These are phyloP conservation scores for Austroboletus niveus DNA, from an alignment of 1,284 basidiomycete species.

Conservation along the genomic window DNA sequence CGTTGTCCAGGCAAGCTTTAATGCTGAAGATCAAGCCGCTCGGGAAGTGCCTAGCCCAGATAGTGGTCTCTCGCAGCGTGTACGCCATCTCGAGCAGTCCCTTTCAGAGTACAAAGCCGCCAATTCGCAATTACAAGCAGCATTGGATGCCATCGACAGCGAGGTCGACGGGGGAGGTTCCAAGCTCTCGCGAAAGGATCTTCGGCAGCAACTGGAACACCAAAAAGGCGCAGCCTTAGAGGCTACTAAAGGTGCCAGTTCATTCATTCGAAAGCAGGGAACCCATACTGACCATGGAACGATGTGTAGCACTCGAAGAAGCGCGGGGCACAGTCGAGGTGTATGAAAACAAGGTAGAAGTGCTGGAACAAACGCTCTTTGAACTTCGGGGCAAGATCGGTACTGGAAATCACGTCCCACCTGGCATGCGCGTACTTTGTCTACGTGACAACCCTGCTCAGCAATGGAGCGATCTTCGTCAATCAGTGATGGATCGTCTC, in stretches of 20 bases:
- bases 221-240: constrained; percentile 39
- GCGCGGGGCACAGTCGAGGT: constrained; percentile 36
- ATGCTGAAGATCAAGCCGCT: constrained; percentile 46
- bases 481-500: constrained; percentile 65
- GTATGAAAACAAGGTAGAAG: constrained; percentile 54
- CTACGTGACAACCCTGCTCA: constrained; percentile 75
- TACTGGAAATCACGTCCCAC: constrained; percentile 74
- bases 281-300: background rate
- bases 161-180: constrained; percentile 29
- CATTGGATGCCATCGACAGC: constrained; percentile 42
- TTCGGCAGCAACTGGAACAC: constrained; percentile 42
- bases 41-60: constrained; percentile 19
- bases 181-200: constrained; percentile 33
- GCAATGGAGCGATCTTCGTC: constrained; percentile 67
- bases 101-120: constrained; percentile 53
- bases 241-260: constrained; percentile 44
- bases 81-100: constrained; percentile 58
- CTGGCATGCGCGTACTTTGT: constrained; percentile 66
- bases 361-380: constrained; percentile 70
- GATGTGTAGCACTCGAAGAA: constrained; percentile 42
- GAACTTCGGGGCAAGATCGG: constrained; percentile 74
- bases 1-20: constrained; percentile 52
- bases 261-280: background rate
- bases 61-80: constrained; percentile 37
- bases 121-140: constrained; percentile 44